A percentile compares a stretch with the other conserved stretches of the same genome.
Conservation (phyloP, 208 protist species). For the Trypanosoma cruzi region DNA sequence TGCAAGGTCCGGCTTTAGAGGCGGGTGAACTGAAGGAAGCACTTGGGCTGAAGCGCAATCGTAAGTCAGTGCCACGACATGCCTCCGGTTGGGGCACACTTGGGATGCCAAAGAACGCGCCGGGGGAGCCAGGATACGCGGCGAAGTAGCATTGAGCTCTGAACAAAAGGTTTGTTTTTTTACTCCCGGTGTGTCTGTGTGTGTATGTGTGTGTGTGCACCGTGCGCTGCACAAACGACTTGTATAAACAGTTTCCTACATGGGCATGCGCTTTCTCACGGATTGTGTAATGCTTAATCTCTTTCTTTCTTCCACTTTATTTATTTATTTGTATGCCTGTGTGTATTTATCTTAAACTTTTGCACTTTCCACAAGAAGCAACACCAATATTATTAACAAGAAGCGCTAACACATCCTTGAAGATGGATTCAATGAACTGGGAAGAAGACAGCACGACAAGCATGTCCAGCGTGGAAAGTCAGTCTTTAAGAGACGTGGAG, state of each 20-base stretch:
- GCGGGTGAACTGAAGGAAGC: conserved; percentile 89
- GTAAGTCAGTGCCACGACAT: conserved; percentile 46
- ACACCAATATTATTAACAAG: neutral
- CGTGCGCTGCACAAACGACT: too few species aligned
- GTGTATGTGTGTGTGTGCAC: neutral
- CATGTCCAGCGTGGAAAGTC: conserved; percentile 58
- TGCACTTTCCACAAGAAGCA: neutral
- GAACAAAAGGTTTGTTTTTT: neutral
- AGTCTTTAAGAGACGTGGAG: conserved; percentile 61
- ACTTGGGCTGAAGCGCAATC: conserved; percentile 86
- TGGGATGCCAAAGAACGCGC: conserved; percentile 37
- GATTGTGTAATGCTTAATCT: conserved; percentile 15
- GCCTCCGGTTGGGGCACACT: conserved; percentile 77
- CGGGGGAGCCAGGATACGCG: conserved; percentile 29
- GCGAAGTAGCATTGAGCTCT: conserved; percentile 31
- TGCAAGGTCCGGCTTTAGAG: conserved; percentile 79
- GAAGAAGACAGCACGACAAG: conserved; percentile 32
- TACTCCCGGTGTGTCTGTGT: neutral
- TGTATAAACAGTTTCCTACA: neutral
- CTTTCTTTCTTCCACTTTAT: conserved; percentile 12
- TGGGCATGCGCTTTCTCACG: neutral
- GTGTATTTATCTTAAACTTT: neutral
- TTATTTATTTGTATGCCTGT: conserved; percentile 6
- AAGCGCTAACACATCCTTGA: neutral
- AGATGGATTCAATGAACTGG: conserved; percentile 17